These are phyloP conservation scores for Phytopythium chamaehyphon DNA, from an alignment of 352 stramenopile genomes.

Conservation along the genomic window DNA sequence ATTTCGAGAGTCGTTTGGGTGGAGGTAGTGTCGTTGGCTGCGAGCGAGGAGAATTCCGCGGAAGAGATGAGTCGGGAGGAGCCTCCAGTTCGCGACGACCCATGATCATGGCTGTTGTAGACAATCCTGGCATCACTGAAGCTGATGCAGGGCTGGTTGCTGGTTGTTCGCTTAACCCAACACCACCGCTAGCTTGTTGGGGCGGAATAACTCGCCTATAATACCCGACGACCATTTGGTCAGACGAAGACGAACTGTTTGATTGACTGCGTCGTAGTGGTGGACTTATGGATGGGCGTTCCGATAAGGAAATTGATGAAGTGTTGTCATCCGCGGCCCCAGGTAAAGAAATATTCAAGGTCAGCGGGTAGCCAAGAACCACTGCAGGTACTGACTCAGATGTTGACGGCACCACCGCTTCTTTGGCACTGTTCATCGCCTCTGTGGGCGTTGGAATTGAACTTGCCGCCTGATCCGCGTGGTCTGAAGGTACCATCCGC, in stretches of 20 bases:
- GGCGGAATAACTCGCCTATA: slow-evolving; percentile 17
- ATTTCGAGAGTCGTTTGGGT: slow-evolving; percentile 10
- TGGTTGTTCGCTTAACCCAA: neutral
- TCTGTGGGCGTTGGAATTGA: neutral
- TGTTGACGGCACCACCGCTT: too few species aligned
- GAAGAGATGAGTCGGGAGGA: neutral
- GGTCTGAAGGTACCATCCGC: neutral
- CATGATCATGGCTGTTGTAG: slow-evolving; percentile 1
- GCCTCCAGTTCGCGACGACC: neutral
- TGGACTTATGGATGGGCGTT: neutral
- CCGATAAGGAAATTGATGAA: neutral
- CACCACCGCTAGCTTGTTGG: neutral
- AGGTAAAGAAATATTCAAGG: too few species aligned
- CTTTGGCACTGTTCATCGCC: neutral
- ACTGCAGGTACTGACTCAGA: too few species aligned
- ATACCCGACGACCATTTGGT: slow-evolving; percentile 42
- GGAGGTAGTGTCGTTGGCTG: neutral
- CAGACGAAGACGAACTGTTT: slow-evolving; percentile 3
- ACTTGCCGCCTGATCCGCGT: neutral
- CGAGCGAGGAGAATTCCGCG: neutral
- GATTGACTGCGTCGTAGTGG: neutral
- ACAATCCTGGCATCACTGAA: neutral
- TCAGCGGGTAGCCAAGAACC: too few species aligned
- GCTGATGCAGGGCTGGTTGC: neutral
- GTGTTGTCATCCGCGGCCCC: too few species aligned